Percentiles rank a stretch among this genome's conserved stretches.
These are phyloP conservation scores for Ceratocystis albifundus DNA, from an alignment of 2,329 filamentous ascomycete genomes.

Conservation along the genomic window DNA sequence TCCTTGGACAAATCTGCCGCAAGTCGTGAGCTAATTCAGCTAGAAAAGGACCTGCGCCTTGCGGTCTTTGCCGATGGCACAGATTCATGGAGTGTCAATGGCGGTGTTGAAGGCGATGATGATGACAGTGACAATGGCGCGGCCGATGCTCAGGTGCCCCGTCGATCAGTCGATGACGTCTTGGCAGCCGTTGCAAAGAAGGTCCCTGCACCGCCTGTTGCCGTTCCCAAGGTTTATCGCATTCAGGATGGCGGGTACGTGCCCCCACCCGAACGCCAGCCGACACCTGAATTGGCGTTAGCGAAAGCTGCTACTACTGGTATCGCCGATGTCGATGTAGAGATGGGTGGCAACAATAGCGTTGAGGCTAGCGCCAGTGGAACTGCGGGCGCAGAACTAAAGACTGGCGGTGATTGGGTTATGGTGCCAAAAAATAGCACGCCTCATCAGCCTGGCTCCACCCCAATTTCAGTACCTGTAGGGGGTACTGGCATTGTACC, in stretches of 20 bases:
- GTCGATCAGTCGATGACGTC: slow-evolving; percentile 56
- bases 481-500: slow-evolving; percentile 27
- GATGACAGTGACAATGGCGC: slow-evolving; percentile 37
- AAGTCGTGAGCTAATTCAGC: slow-evolving; percentile 55
- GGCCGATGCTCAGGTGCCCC: slow-evolving; percentile 33
- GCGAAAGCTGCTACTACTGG: slow-evolving; percentile 32
- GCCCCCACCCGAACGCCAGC: slow-evolving; percentile 42
- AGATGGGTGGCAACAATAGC: slow-evolving; percentile 53
- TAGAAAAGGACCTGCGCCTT: slow-evolving; percentile 63
- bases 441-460: slow-evolving; percentile 25
- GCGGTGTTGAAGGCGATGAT: slow-evolving; percentile 37
- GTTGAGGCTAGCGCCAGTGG: slow-evolving; percentile 28
- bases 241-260: slow-evolving; percentile 69
- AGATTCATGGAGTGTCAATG: slow-evolving; percentile 55
- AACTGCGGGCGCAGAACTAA: slow-evolving; percentile 26
- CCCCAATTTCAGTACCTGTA: slow-evolving; percentile 9
- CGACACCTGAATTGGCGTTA: slow-evolving; percentile 38
- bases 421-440: slow-evolving; percentile 54
- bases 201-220: slow-evolving; percentile 54
- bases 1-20: slow-evolving; percentile 63
- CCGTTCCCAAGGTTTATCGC: slow-evolving; percentile 54
- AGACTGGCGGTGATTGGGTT: slow-evolving; percentile 59
- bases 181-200: slow-evolving; percentile 60
- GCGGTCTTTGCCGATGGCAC: slow-evolving; percentile 48
- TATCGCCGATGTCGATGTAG: slow-evolving; percentile 48